A percentile compares a stretch with the other conserved stretches of the same genome.
Conservation (phyloP, 352 stramenopile genomes). For the Saprolegnia diclina region DNA sequence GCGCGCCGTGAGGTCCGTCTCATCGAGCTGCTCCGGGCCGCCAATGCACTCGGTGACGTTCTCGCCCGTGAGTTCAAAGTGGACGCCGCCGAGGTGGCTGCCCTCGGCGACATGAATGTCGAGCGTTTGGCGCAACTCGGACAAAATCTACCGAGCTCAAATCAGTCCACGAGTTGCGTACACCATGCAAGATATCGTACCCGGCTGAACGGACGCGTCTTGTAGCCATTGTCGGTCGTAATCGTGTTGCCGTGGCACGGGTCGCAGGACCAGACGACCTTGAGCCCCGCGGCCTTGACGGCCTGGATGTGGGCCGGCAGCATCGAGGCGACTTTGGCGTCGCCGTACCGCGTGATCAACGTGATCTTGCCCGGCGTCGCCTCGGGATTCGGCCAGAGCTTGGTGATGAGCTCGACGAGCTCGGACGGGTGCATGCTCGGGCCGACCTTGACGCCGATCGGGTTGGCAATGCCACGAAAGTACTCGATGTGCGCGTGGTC, state of each 20-base stretch:
- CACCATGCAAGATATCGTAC: constrained; percentile 1
- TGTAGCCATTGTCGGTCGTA: constrained; percentile 93
- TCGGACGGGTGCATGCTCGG: constrained; percentile 94
- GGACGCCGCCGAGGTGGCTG: constrained; percentile 89
- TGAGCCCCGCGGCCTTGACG: constrained; percentile 91
- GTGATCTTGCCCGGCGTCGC: constrained; percentile 94
- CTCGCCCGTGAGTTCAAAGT: constrained; percentile 98
- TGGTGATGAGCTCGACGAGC: constrained; percentile 92
- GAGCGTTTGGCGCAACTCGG: constrained; percentile 96
- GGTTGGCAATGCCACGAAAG: constrained; percentile 96
- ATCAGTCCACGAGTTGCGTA: background rate
- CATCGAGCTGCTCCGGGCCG: constrained; percentile 90
- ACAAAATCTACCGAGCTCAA: constrained; percentile 74
- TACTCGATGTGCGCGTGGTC: constrained; percentile 98
- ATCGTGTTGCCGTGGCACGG: constrained; percentile 98
- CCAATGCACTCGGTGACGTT: constrained; percentile 99
- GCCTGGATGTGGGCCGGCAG: constrained; percentile 94
- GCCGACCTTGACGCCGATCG: constrained; percentile 97
- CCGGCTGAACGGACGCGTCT: constrained; percentile 95
- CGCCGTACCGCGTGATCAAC: constrained; percentile 97
- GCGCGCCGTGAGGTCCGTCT: constrained; percentile 87
- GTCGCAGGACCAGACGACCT: constrained; percentile 97
- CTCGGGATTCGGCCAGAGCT: constrained; percentile 90
- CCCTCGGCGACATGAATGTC: constrained; percentile 96
- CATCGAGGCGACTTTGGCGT: constrained; percentile 89